phyloP scores from a whole-genome alignment of 768 basidiomycete genomes.

The Hericium coralloides region DNA sequence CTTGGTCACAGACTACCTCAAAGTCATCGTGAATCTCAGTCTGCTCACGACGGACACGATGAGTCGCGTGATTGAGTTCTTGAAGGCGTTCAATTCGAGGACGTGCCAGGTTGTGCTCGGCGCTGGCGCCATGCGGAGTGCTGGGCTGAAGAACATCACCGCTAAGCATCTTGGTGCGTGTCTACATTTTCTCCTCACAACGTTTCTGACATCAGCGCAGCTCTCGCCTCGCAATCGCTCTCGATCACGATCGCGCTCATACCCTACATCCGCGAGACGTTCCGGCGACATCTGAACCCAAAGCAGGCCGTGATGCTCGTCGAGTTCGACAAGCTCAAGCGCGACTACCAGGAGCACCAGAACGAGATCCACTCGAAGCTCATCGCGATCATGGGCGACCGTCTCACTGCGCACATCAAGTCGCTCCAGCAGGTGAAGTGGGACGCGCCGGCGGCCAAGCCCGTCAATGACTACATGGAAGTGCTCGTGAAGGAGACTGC shows the following conservation, averaged over 20 bases:
- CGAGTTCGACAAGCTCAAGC: constrained; percentile 97
- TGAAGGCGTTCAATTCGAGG: constrained; percentile 96
- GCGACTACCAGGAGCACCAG: constrained; percentile 99
- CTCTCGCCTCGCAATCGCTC: constrained; percentile 91
- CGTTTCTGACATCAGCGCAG: constrained; percentile 29
- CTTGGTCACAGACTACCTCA: constrained; percentile 78
- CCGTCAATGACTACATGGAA: constrained; percentile 88
- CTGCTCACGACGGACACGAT: constrained; percentile 93
- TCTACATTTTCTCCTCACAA: not conserved
- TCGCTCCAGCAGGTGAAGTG: constrained; percentile 76
- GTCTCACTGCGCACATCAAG: constrained; percentile 77
- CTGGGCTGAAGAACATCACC: constrained; percentile 96
- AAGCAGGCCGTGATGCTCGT: constrained; percentile 96
- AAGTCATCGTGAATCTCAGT: constrained; percentile 78
- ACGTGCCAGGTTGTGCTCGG: constrained; percentile 98
- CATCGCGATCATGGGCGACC: constrained; percentile 96
- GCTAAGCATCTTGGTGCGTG: constrained; percentile 87
- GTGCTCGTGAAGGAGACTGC: constrained; percentile 90
- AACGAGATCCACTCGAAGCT: constrained; percentile 98
- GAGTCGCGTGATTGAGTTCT: constrained; percentile 87
- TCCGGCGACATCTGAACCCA: constrained; percentile 85
- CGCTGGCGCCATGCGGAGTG: constrained; percentile 98
- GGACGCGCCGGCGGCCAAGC: constrained; percentile 50
- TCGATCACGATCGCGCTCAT: constrained; percentile 92
- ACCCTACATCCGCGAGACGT: constrained; percentile 92